Evolutionary conservation across 2,329 filamentous ascomycete genomes (phyloP).

Genomic region (Arachnomyces sp.): DNA sequence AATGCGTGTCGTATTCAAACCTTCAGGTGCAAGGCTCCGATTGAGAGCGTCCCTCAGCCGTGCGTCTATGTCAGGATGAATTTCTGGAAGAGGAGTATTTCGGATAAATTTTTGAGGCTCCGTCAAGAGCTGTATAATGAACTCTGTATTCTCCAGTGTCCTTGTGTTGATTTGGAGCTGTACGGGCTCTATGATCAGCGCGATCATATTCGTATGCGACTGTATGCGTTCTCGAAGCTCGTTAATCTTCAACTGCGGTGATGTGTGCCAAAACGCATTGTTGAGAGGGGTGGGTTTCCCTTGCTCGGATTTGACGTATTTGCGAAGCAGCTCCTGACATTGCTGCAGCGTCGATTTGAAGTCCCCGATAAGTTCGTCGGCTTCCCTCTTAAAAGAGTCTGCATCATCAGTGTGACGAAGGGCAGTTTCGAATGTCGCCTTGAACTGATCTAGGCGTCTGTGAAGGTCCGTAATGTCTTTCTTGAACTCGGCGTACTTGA

Average conservation of each 20-base stretch:
- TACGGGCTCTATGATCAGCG: too few species aligned
- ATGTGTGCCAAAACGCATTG: conserved; percentile 10
- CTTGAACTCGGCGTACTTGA: conserved; percentile 9
- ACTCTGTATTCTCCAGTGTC: too few species aligned
- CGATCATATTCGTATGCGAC: too few species aligned
- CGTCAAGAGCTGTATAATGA: too few species aligned
- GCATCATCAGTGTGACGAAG: conserved; percentile 3
- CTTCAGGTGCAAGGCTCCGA: too few species aligned
- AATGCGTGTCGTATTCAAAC: too few species aligned
- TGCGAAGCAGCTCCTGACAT: conserved; percentile 10
- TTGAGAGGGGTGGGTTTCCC: conserved; percentile 8
- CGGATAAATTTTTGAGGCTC: too few species aligned
- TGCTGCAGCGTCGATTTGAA: conserved; percentile 12
- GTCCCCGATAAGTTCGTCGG: conserved; percentile 11
- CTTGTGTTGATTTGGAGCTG: too few species aligned
- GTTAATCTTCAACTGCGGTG: conserved; percentile 10
- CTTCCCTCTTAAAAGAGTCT: conserved; percentile 2
- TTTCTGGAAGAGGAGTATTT: too few species aligned
- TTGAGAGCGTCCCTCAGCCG: too few species aligned
- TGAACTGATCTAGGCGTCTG: conserved; percentile 4
- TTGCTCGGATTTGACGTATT: conserved; percentile 9
- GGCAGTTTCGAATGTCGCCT: conserved; percentile 6
- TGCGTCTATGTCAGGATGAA: too few species aligned
- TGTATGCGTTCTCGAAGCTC: conserved; percentile 10
- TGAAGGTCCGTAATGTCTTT: conserved; percentile 8